Evolutionary conservation across 305 asterid genomes (phyloP).

Genomic region (Lippia alba): DNA sequence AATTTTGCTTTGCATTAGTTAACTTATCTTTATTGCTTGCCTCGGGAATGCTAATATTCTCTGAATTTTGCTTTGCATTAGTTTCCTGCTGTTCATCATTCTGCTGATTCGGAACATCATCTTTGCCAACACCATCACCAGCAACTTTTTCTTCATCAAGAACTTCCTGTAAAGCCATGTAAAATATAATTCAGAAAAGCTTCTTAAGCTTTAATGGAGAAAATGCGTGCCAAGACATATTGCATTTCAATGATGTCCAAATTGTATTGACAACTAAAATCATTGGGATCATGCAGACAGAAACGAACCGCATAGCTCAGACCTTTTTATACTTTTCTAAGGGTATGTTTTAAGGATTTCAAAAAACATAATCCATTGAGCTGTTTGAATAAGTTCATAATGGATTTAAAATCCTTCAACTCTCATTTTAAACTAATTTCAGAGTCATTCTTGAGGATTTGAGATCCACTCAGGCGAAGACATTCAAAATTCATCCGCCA

Average conservation of each 20-base stretch:
- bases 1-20: slow-evolving; percentile 39
- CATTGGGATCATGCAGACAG: slow-evolving; percentile 4
- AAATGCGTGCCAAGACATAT: background rate
- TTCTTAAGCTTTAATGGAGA: background rate
- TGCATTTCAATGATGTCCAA: background rate
- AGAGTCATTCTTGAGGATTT: too few relatives aligned
- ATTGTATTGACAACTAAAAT: background rate
- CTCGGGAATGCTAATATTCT: slow-evolving; percentile 35
- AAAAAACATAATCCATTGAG: too few relatives aligned
- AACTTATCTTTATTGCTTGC: slow-evolving; percentile 48
- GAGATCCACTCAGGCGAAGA: too few relatives aligned
- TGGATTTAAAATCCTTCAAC: too few relatives aligned
- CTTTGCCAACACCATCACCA: slow-evolving; percentile 41
- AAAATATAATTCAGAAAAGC: background rate
- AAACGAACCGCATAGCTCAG: background rate
- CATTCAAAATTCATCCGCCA: too few relatives aligned
- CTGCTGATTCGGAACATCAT: slow-evolving; percentile 37
- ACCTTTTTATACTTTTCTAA: background rate
- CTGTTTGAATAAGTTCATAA: too few relatives aligned
- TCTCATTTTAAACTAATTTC: too few relatives aligned
- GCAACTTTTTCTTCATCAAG: slow-evolving; percentile 45
- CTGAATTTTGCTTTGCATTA: slow-evolving; percentile 38
- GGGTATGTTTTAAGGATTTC: background rate
- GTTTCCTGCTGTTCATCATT: slow-evolving; percentile 48
- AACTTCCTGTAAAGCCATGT: slow-evolving; percentile 45